Percentiles rank a stretch among this genome's conserved stretches.
These are phyloP conservation scores for Furcasterigmium sp. DNA, from an alignment of 2,329 filamentous ascomycete species.

Conservation along the genomic window DNA sequence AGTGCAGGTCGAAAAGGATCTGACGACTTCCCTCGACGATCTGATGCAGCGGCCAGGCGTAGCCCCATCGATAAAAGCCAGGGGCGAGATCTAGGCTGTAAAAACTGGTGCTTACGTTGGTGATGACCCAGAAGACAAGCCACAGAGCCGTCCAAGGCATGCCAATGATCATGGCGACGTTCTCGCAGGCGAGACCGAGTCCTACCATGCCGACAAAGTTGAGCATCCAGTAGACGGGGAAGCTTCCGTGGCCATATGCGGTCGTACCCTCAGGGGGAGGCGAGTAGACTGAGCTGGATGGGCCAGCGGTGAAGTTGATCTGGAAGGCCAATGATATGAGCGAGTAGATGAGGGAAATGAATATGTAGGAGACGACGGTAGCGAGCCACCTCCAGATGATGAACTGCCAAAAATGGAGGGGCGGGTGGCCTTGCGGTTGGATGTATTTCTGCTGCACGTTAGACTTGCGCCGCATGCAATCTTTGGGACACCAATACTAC, in stretches of 20 bases:
- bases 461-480: too few species aligned
- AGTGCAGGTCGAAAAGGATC: constrained; percentile 56
- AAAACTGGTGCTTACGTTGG: constrained; percentile 57
- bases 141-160: constrained; percentile 56
- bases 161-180: constrained; percentile 57
- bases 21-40: constrained; percentile 54
- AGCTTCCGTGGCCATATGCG: constrained; percentile 52
- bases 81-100: constrained; percentile 54
- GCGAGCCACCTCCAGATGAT: constrained; percentile 53
- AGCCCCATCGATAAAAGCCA: constrained; percentile 56
- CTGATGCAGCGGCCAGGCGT: constrained; percentile 58
- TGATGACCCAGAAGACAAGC: constrained; percentile 64
- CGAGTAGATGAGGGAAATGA: constrained; percentile 58
- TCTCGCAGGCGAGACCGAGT: constrained; percentile 58
- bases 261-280: constrained; percentile 40
- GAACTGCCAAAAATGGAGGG: constrained; percentile 52
- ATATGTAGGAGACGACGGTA: constrained; percentile 52
- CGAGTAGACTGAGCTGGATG: constrained; percentile 34
- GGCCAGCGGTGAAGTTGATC: constrained; percentile 51
- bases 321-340: constrained; percentile 59
- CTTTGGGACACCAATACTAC: too few species aligned
- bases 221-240: constrained; percentile 59
- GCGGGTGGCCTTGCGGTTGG: constrained; percentile 46
- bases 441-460: constrained; percentile 43
- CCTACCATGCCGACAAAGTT: constrained; percentile 60